These are phyloP conservation scores for Adansonia madagascariensis DNA, from an alignment of 441 rosid genomes.

Conservation along the genomic window DNA sequence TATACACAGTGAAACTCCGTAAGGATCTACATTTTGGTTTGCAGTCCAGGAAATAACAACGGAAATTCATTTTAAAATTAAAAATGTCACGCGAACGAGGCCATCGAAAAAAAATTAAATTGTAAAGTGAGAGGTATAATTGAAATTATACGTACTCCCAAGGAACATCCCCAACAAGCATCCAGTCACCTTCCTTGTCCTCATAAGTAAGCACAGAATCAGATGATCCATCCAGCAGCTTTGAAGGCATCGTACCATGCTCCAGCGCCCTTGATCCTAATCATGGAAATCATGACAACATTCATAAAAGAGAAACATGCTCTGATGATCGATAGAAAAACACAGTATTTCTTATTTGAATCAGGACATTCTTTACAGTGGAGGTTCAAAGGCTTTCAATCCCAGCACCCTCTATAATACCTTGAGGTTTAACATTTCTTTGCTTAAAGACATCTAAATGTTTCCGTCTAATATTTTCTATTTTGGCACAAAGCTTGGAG, in stretches of 20 bases:
- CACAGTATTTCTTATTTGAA: too few species aligned
- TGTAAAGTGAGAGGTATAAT: neutral
- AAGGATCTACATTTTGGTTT: neutral
- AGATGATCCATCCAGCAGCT: constrained; percentile 70
- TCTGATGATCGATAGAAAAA: too few species aligned
- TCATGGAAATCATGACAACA: neutral
- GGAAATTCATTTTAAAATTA: neutral
- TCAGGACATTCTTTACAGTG: neutral
- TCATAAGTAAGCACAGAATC: constrained; percentile 82
- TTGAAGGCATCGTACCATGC: constrained; percentile 32
- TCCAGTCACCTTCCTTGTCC: constrained; percentile 97
- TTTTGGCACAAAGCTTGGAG: neutral
- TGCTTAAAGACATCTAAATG: neutral
- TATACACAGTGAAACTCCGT: neutral
- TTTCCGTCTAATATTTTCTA: neutral
- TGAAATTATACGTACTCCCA: constrained; percentile 47
- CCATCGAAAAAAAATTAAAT: neutral
- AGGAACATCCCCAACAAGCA: constrained; percentile 97
- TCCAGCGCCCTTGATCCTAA: constrained; percentile 50
- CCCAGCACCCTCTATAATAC: neutral
- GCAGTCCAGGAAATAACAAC: neutral
- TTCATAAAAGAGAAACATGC: too few species aligned
- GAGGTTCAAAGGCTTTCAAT: neutral
- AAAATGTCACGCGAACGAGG: neutral
- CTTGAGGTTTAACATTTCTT: neutral